phyloP scores from a whole-genome alignment of 768 basidiomycete genomes.

The Trametes maxima region DNA sequence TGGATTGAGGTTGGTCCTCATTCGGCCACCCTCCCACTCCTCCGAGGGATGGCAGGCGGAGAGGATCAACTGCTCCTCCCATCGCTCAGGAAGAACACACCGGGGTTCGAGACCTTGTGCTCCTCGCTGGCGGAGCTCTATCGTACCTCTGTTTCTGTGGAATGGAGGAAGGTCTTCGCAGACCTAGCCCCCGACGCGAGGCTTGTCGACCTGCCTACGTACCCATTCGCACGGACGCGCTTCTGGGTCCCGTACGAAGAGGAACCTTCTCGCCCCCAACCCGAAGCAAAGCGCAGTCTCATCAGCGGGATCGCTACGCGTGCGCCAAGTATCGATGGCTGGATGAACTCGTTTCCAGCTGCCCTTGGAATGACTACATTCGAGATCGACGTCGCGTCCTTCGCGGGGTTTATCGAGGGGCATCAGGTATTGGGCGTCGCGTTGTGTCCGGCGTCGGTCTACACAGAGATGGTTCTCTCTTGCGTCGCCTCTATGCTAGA shows the following conservation, averaged over 20 bases:
- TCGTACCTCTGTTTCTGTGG: constrained; percentile 40
- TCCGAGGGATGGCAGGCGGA: constrained; percentile 36
- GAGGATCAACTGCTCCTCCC: constrained; percentile 43
- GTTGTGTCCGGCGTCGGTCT: constrained; percentile 65
- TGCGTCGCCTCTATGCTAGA: constrained; percentile 43
- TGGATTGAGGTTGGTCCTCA: constrained; percentile 77
- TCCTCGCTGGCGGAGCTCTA: constrained; percentile 53
- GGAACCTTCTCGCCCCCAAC: constrained; percentile 28
- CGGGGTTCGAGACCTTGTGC: constrained; percentile 49
- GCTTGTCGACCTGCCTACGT: constrained; percentile 59
- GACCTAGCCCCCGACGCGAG: constrained; percentile 41
- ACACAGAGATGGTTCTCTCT: constrained; percentile 57
- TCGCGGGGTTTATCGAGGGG: constrained; percentile 52
- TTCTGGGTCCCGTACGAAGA: constrained; percentile 60
- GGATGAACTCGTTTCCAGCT: neutral
- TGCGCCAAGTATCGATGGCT: neutral
- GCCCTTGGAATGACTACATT: constrained; percentile 38
- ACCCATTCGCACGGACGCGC: constrained; percentile 57
- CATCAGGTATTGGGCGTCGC: constrained; percentile 55
- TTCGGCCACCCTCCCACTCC: constrained; percentile 55
- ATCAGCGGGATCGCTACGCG: constrained; percentile 23
- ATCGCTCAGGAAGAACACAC: constrained; percentile 50
- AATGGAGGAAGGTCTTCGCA: constrained; percentile 58
- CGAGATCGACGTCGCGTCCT: constrained; percentile 49
- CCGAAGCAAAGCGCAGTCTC: neutral